These are phyloP conservation scores for Medicago arabica DNA, from an alignment of 306 rosid species.

Conservation along the genomic window DNA sequence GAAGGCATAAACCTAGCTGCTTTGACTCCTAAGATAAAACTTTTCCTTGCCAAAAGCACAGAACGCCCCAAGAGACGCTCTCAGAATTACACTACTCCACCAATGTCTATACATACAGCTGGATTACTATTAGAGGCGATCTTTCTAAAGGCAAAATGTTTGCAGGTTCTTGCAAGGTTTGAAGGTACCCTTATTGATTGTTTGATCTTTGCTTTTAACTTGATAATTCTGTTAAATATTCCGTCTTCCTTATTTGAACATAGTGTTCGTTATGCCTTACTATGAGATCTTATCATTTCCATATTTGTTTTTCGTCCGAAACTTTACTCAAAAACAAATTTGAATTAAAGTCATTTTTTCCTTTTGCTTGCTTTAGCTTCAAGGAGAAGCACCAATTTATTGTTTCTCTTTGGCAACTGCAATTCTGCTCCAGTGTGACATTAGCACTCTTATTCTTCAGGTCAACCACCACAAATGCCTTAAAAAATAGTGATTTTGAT, in stretches of 20 bases:
- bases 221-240: conserved; percentile 16
- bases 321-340: background rate
- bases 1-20: conserved; percentile 80
- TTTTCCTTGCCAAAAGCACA: conserved; percentile 60
- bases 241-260: conserved; percentile 4
- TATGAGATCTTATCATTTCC: background rate
- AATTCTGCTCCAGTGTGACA: conserved; percentile 10
- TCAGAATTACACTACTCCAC: conserved; percentile 52
- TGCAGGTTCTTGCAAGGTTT: conserved; percentile 79
- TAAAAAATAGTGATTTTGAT: background rate
- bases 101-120: conserved; percentile 73
- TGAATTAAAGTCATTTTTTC: background rate
- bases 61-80: conserved; percentile 65
- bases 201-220: conserved; percentile 33
- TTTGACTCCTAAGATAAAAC: conserved; percentile 69
- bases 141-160: conserved; percentile 78
- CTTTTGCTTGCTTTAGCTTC: background rate
- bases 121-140: conserved; percentile 82
- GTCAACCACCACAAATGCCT: background rate
- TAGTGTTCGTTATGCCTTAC: background rate
- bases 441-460: conserved; percentile 18
- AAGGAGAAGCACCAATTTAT: conserved; percentile 10
- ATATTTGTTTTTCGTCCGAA: background rate
- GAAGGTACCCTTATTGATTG: conserved; percentile 59
- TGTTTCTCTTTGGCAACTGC: background rate